Evolutionary conservation across 1,284 basidiomycete genomes (phyloP), one percentile per base, ranked within the genome.

Genomic region (Neolentinus lepideus): DNA sequence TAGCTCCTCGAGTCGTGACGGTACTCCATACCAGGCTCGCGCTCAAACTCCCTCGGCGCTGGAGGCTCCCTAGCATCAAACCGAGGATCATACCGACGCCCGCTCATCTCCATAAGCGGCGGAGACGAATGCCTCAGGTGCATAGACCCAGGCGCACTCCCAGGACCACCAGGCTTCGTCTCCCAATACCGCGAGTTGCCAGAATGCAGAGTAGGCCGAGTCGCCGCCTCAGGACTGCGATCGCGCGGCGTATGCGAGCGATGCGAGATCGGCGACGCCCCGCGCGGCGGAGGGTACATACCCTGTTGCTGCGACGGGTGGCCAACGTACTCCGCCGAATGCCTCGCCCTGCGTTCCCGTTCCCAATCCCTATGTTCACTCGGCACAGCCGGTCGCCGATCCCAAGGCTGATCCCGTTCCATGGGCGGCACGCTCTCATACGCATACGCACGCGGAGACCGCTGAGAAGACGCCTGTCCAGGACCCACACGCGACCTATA

Each of bases 401-500:
- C 82, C 83, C 84, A 86, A 25, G 65, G 67, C 47, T 68, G 60
- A 16, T 85, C 83, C 21, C 75, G 69, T 25, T 75, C 73, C 36
- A 57, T 57, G 22, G 65, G 64, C 3, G 74, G 71, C 75, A 73
- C 3, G 69, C 65, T 10, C 63, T 52, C 16, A 59, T 58, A 50
- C 8, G 27, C 47, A n/a, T 50, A 50, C 9, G 47, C 47, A 25
- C 47, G 47, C 3, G 47, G 47, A 16, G 47, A 50, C 11, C 47
- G 47, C 24, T 50, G 47, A 3, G 47, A 50, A 70, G 19, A 3
- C 14, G 33, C 27, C 54, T 78, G 81, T 2, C 74, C 80, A 25
- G 84, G 81, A 0, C 82, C 82, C 35, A 79, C 71, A 1, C 75
- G 75, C 51, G 77, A 78, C 25, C 82, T 75, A 54, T 79, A 82